These are phyloP conservation scores for Darksidea phi DNA, from an alignment of 495 filamentous ascomycete species.

Conservation along the genomic window DNA sequence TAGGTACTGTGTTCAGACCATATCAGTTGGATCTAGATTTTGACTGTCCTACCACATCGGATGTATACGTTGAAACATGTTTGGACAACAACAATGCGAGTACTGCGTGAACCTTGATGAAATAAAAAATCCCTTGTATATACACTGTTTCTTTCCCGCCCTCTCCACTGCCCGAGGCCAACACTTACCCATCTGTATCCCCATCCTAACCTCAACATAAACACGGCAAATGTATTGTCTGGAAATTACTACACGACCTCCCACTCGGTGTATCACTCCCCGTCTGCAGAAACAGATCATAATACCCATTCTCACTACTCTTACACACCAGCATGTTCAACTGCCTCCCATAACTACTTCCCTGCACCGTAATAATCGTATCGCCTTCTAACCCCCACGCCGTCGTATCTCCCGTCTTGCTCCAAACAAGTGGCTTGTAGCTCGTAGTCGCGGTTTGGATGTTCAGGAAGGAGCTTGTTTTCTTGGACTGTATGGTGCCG, in stretches of 20 bases:
- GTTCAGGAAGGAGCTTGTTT: constrained; percentile 49
- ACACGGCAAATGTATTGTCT: constrained; percentile 54
- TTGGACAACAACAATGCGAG: too few relatives aligned
- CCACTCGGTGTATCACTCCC: constrained; percentile 50
- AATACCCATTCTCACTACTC: constrained; percentile 44
- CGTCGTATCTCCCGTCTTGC: constrained; percentile 41
- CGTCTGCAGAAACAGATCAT: constrained; percentile 53
- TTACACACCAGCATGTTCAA: constrained; percentile 54
- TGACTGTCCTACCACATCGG: too few relatives aligned
- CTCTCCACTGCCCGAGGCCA: too few relatives aligned
- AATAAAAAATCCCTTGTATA: too few relatives aligned
- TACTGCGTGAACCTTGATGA: too few relatives aligned
- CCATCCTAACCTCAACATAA: constrained; percentile 40
- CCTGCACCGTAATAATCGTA: constrained; percentile 51
- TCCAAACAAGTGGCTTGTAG: constrained; percentile 52
- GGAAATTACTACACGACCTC: constrained; percentile 51
- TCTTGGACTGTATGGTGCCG: constrained; percentile 49
- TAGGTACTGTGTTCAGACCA: too few relatives aligned
- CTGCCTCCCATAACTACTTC: constrained; percentile 50
- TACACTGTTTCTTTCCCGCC: too few relatives aligned
- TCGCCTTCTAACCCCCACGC: constrained; percentile 55
- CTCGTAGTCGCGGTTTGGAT: constrained; percentile 46
- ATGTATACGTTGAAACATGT: too few relatives aligned
- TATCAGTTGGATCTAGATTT: too few relatives aligned
- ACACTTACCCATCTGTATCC: too few relatives aligned